A percentile compares a stretch with the other conserved stretches of the same genome.
These are phyloP conservation scores for Lyophyllum shimeji DNA, from an alignment of 768 basidiomycete species.

Conservation along the genomic window DNA sequence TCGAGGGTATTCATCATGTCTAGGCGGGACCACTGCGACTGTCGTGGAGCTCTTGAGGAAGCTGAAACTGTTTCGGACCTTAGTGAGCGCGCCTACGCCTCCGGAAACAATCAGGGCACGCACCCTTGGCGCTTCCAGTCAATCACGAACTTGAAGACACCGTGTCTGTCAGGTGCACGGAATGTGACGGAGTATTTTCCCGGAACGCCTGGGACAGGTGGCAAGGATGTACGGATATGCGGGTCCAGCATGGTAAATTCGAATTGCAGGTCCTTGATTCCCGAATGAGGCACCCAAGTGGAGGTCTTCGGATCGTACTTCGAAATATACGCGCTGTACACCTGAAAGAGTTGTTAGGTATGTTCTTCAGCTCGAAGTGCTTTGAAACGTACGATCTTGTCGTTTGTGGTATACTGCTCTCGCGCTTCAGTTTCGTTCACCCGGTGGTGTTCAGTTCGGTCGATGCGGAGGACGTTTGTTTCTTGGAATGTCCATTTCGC, in stretches of 20 bases:
- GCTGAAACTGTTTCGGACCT: conserved; percentile 55
- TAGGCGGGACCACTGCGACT: conserved; percentile 87
- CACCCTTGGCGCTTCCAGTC: conserved; percentile 90
- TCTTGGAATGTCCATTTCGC: conserved; percentile 93
- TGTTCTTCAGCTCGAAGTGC: not conserved
- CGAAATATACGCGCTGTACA: conserved; percentile 73
- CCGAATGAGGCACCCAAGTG: conserved; percentile 72
- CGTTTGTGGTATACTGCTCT: conserved; percentile 83
- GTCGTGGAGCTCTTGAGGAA: conserved; percentile 71
- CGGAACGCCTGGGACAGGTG: conserved; percentile 50
- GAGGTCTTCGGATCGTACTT: conserved; percentile 55
- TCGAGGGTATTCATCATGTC: conserved; percentile 93
- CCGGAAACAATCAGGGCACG: conserved; percentile 21
- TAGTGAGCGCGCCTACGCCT: not conserved
- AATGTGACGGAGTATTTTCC: conserved; percentile 82
- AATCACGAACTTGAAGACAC: conserved; percentile 96
- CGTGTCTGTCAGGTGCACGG: conserved; percentile 92
- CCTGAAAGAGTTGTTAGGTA: conserved; percentile 39
- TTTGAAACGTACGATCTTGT: conserved; percentile 62
- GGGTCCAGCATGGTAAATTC: conserved; percentile 99
- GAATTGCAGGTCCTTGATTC: conserved; percentile 79
- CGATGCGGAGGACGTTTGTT: conserved; percentile 75
- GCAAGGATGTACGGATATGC: conserved; percentile 81
- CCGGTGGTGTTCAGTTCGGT: conserved; percentile 70
- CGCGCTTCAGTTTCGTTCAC: conserved; percentile 59